These are phyloP conservation scores for Herpetomonas tarakana DNA, from an alignment of 208 protist genomes.

Conservation along the genomic window DNA sequence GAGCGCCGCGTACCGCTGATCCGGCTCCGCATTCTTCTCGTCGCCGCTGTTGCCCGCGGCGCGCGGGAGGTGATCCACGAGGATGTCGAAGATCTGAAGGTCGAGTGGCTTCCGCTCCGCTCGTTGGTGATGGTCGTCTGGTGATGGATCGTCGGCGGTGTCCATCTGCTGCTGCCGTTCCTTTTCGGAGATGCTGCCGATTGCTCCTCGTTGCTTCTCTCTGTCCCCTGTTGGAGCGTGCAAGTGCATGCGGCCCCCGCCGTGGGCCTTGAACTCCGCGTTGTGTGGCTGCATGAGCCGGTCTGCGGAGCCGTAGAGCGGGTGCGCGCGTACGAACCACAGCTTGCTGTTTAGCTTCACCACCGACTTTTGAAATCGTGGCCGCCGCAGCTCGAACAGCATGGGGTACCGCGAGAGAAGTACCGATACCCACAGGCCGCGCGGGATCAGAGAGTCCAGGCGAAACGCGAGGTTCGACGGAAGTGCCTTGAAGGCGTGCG, in stretches of 20 bases:
- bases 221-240: too few relatives aligned
- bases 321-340: constrained; percentile 76
- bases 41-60: neutral
- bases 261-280: constrained; percentile 35
- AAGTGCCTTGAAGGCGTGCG: constrained; percentile 39
- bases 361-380: constrained; percentile 32
- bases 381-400: constrained; percentile 50
- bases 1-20: constrained; percentile 34
- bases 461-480: constrained; percentile 32
- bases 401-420: constrained; percentile 76
- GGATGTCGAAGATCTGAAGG: constrained; percentile 53
- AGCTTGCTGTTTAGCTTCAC: constrained; percentile 76
- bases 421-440: constrained; percentile 8
- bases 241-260: constrained; percentile 32
- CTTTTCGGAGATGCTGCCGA: too few relatives aligned
- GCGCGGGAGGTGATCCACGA: constrained; percentile 65
- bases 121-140: neutral
- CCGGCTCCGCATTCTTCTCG: constrained; percentile 12
- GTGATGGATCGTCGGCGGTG: too few relatives aligned
- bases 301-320: constrained; percentile 58
- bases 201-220: too few relatives aligned
- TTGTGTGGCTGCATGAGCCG: constrained; percentile 32
- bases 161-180: too few relatives aligned
- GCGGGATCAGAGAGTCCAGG: constrained; percentile 27
- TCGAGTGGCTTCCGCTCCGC: constrained; percentile 15